Evolutionary conservation across 208 protist genomes (phyloP).

Genomic region (Angomonas ambiguus): DNA sequence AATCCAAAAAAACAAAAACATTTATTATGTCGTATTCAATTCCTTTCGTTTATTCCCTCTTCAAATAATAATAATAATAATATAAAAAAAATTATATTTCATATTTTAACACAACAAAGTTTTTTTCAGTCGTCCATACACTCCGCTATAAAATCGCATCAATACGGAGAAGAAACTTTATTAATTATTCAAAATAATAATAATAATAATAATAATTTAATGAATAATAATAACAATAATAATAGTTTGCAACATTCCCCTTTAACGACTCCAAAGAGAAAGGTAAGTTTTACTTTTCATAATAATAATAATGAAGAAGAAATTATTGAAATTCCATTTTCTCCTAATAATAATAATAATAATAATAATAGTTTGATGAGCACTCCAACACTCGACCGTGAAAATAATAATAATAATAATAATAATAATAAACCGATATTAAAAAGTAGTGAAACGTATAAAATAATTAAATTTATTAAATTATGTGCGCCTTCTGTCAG

Average conservation of each 20-base stretch:
- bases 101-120: background rate
- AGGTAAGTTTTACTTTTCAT: background rate
- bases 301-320: slow-evolving; percentile 9
- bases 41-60: background rate
- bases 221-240: background rate
- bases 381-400: background rate
- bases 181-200: slow-evolving; percentile 1
- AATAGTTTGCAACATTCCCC: background rate
- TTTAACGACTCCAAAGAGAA: background rate
- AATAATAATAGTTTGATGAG: background rate
- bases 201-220: background rate
- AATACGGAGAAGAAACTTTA: background rate
- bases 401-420: slow-evolving; percentile 3
- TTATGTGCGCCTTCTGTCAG: background rate
- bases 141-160: background rate
- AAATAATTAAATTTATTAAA: slow-evolving; percentile 8
- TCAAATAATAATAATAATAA: slow-evolving; percentile 4
- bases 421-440: slow-evolving; percentile 8
- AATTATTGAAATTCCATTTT: background rate
- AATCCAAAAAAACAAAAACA: background rate
- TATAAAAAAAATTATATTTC: slow-evolving; percentile 2
- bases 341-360: background rate
- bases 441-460: background rate
- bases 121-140: background rate
- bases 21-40: slow-evolving; percentile 5